Evolutionary conservation across 441 rosid species (phyloP).

Genomic region (Euphorbia celastroides): DNA sequence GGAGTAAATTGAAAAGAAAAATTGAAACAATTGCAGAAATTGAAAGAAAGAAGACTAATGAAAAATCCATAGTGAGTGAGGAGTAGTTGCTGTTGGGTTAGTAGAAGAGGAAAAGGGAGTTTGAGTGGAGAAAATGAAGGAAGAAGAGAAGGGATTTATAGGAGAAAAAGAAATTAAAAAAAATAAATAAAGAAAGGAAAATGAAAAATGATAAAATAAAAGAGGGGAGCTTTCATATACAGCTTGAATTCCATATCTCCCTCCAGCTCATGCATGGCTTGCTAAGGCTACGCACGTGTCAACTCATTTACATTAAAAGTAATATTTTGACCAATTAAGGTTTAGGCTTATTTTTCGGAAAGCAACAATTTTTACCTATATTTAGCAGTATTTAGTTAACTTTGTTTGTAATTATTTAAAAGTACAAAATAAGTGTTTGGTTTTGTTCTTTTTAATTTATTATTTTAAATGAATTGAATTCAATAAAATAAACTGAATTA

Average conservation of each 20-base stretch:
- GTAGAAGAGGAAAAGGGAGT: no score
- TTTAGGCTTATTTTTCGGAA: no score
- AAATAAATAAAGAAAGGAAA: not conserved
- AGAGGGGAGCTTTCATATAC: slow-evolving; percentile 23
- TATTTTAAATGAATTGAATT: no score
- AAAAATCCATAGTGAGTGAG: slow-evolving; percentile 34
- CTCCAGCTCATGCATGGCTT: slow-evolving; percentile 42
- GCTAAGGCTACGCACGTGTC: slow-evolving; percentile 29
- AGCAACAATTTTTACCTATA: no score
- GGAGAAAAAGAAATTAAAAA: not conserved
- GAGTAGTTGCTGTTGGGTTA: slow-evolving; percentile 27
- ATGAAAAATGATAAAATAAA: not conserved
- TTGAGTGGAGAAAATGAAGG: slow-evolving; percentile 10
- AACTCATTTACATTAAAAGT: no score
- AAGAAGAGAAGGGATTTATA: slow-evolving; percentile 12
- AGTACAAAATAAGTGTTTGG: no score
- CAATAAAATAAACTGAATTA: no score
- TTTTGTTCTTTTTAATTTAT: no score
- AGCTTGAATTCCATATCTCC: slow-evolving; percentile 49
- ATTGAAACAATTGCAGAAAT: slow-evolving; percentile 27
- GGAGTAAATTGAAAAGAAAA: slow-evolving; percentile 30
- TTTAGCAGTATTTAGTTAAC: no score
- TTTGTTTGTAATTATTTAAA: no score
- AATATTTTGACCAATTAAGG: not conserved
- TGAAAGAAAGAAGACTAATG: slow-evolving; percentile 19